Evolutionary conservation across 192 early-diverging fungal species (phyloP).

Genomic region (Cetraspora pellucida): DNA sequence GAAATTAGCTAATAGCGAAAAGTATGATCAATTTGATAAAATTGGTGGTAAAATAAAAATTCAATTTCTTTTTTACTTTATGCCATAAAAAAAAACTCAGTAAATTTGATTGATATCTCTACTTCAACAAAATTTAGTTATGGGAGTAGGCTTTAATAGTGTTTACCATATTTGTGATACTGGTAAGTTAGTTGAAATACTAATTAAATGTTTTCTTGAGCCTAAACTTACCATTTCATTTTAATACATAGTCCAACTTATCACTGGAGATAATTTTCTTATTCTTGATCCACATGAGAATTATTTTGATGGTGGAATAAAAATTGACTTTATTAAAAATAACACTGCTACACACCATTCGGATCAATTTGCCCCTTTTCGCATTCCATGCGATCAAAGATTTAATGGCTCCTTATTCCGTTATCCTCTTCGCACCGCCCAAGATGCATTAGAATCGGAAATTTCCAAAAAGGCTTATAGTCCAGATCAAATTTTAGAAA

Average conservation of each 20-base stretch:
- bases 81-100: background rate
- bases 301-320: constrained; percentile 35
- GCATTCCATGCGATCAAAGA: constrained; percentile 1
- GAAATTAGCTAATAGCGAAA: constrained; percentile 34
- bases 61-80: background rate
- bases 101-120: background rate
- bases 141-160: constrained; percentile 4
- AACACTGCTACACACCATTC: background rate
- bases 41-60: constrained; percentile 14
- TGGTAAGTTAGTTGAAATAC: too few relatives aligned
- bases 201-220: too few relatives aligned
- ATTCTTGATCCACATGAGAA: constrained; percentile 42
- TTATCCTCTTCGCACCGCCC: constrained; percentile 41
- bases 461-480: constrained; percentile 35
- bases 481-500: constrained; percentile 34
- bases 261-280: constrained; percentile 37
- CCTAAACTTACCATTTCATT: constrained; percentile 20
- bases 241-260: background rate
- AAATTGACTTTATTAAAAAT: constrained; percentile 29
- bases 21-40: constrained; percentile 17
- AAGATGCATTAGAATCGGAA: constrained; percentile 34
- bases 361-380: constrained; percentile 39
- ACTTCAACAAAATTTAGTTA: background rate
- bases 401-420: constrained; percentile 44
- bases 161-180: constrained; percentile 46